Base-by-base conservation (phyloP, 208 protist genomes). In the Trypanosoma caninum region DNA sequence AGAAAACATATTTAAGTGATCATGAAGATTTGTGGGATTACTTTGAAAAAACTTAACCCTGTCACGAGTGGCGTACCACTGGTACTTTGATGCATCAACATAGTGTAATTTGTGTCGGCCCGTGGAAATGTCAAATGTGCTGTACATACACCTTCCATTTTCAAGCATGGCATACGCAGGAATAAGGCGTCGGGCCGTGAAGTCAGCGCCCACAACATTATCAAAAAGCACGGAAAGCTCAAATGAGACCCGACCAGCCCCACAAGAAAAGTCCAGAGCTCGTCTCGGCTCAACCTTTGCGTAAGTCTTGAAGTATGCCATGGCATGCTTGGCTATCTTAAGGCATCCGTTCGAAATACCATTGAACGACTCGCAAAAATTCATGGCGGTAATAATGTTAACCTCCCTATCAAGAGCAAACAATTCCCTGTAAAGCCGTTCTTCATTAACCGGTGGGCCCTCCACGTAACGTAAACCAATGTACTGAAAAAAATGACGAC, bases 401-500 rank as follows among this genome's bases (percentile, higher is more conserved):
- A 94, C 84, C 50, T 89, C 82, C 10, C 84, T 80, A 56, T 96
- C 90, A n/a, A 90, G 61, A 0, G 84, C 82, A 42, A 83, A 64
- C 56, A 62, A 64, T 50, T 45, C 55, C 54, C 20, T 44, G 40
- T 61, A 68, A 62, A 66, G 54, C 33, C 33, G 44, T 34, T 44
- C 31, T 52, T 74, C 46, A 40, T 78, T 47, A 31, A 83, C 74
- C 33, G 72, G 64, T 14, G 74, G 76, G 10, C 78, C 83, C 53
- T 91, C 87, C 25, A 98, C 87, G 69, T 97, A 95, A 35, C 96
- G 88, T 22, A 97, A 69, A 31, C 95, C 93, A 40, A 95, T 91
- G 74, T 89, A 96, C 74, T 99, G 96, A 78, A 95, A 97, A 64
- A 99, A 99, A 77, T 99, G 97, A 13, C 83, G 85, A 23, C 96